Evolutionary conservation across 2,329 filamentous ascomycete genomes (phyloP).

Genomic region (Aspergillus melleus): DNA sequence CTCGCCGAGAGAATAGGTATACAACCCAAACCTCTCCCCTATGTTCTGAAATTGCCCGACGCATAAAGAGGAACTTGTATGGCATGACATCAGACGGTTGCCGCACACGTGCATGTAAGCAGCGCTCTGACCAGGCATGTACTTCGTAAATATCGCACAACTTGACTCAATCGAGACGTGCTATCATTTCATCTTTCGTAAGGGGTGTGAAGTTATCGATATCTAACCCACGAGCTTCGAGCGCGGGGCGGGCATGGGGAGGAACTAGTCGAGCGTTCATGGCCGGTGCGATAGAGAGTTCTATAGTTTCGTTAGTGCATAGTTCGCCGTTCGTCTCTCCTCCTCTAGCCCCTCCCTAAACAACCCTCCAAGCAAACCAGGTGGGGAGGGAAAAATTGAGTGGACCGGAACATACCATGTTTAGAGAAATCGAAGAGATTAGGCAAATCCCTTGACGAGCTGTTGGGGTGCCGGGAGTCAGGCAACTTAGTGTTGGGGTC

Average conservation of each 20-base stretch:
- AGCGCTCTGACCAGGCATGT: constrained; percentile 39
- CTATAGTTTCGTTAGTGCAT: constrained; percentile 49
- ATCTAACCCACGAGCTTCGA: constrained; percentile 78
- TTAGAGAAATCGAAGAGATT: constrained; percentile 88
- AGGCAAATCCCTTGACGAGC: constrained; percentile 77
- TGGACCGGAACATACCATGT: constrained; percentile 69
- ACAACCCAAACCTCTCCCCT: constrained; percentile 30
- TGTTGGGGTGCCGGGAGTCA: constrained; percentile 87
- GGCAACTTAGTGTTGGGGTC: constrained; percentile 89
- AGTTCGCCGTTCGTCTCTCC: neutral
- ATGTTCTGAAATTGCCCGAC: constrained; percentile 32
- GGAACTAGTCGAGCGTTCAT: constrained; percentile 89
- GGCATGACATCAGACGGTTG: constrained; percentile 32
- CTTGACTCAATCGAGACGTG: constrained; percentile 81
- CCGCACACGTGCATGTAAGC: constrained; percentile 30
- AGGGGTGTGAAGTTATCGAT: constrained; percentile 92
- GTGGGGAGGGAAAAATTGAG: neutral
- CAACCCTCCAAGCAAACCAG: neutral
- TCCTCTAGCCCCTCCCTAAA: neutral
- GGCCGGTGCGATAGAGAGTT: constrained; percentile 90
- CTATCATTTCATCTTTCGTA: constrained; percentile 95
- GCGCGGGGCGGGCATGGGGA: constrained; percentile 70
- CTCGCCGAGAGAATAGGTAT: constrained; percentile 27
- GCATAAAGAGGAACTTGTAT: constrained; percentile 32
- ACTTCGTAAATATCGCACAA: constrained; percentile 35